These are phyloP conservation scores for Vinca minor DNA, from an alignment of 257 asterid genomes.

Conservation along the genomic window DNA sequence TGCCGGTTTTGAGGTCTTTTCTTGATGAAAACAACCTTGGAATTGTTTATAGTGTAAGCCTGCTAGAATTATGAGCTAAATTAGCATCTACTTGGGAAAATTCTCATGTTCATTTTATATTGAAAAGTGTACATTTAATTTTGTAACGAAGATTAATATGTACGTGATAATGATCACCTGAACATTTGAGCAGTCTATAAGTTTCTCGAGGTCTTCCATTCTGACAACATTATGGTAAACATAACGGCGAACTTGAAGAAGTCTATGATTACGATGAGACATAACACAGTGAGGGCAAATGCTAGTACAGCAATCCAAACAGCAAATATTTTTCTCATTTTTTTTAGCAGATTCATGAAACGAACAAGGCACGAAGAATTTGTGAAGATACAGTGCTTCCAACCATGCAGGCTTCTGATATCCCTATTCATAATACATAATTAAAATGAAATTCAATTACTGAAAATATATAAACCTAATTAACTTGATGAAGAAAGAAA, in stretches of 20 bases:
- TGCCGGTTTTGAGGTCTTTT: constrained; percentile 92
- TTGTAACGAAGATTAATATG: too few relatives aligned
- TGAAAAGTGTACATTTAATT: too few relatives aligned
- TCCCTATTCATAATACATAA: constrained; percentile 27
- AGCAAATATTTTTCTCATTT: constrained; percentile 79
- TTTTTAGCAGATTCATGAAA: constrained; percentile 76
- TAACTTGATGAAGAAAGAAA: not conserved
- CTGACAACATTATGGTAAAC: constrained; percentile 91
- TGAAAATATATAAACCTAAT: not conserved
- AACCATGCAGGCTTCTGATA: constrained; percentile 72
- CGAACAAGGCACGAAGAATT: constrained; percentile 66
- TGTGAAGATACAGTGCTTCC: constrained; percentile 60
- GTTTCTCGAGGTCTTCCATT: constrained; percentile 81
- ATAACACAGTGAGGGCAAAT: constrained; percentile 90
- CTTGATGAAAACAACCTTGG: constrained; percentile 81
- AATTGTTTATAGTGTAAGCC: constrained; percentile 88
- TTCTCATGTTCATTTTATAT: not conserved
- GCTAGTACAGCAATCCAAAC: constrained; percentile 89
- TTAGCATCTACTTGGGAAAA: not conserved
- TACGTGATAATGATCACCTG: constrained; percentile 55
- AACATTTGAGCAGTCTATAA: constrained; percentile 79
- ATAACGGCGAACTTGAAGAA: constrained; percentile 88
- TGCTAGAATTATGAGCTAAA: constrained; percentile 19
- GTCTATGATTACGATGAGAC: constrained; percentile 71
- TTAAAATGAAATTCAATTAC: constrained; percentile 3